Conservation (phyloP, 257 asterid species). For the Solanum corneliomulleri region DNA sequence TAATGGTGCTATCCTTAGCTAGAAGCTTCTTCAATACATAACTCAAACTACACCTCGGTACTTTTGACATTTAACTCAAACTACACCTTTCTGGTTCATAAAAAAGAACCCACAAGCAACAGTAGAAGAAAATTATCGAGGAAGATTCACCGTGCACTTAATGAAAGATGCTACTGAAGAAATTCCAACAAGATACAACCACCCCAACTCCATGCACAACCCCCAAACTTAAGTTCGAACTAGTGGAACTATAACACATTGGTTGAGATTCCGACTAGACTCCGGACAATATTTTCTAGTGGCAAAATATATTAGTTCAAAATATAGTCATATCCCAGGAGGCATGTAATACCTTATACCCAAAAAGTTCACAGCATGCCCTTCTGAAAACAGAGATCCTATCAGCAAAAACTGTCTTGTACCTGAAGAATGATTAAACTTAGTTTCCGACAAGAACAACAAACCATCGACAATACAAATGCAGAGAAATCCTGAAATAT, state of each 20-base stretch:
- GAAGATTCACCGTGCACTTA: background rate
- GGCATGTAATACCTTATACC: constrained; percentile 70
- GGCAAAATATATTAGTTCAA: background rate
- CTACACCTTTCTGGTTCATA: background rate
- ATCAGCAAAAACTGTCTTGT: constrained; percentile 93
- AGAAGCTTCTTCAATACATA: background rate
- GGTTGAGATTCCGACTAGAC: background rate
- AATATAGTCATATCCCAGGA: background rate
- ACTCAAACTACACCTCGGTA: background rate
- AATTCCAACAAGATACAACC: background rate
- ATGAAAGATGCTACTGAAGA: background rate
- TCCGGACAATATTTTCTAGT: background rate
- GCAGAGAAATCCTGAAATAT: constrained; percentile 3
- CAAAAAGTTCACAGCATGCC: constrained; percentile 98
- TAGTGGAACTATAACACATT: background rate
- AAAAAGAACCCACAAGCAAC: background rate
- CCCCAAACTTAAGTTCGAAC: background rate
- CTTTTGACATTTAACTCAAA: background rate
- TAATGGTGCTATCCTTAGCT: background rate
- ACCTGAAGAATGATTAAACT: constrained; percentile 28
- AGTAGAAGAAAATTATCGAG: background rate
- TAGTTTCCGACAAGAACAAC: constrained; percentile 16
- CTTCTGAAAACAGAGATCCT: constrained; percentile 93
- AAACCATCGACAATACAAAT: constrained; percentile 5
- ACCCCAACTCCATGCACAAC: background rate